These are phyloP conservation scores for Aspergillus steynii DNA, from an alignment of 495 filamentous ascomycete species.

Conservation along the genomic window DNA sequence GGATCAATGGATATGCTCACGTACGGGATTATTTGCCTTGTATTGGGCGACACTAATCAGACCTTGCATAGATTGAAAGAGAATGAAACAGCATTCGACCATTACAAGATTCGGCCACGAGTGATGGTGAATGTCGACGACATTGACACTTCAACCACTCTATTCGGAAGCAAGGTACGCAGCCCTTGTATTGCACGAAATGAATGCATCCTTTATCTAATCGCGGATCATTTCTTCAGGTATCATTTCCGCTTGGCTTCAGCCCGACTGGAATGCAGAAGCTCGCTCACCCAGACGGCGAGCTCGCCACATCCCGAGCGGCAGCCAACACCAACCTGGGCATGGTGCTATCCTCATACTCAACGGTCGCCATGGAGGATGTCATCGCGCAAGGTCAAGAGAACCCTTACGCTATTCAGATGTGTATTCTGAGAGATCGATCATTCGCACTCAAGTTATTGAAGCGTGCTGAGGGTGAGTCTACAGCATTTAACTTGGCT, in stretches of 20 bases:
- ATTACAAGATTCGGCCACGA: constrained; percentile 49
- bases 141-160: constrained; percentile 39
- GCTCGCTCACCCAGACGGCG: constrained; percentile 75
- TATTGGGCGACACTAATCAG: neutral
- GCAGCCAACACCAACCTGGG: constrained; percentile 67
- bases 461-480: constrained; percentile 2
- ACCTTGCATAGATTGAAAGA: constrained; percentile 27
- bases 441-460: constrained; percentile 79
- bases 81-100: constrained; percentile 42
- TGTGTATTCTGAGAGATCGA: constrained; percentile 88
- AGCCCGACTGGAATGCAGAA: constrained; percentile 84
- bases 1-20: constrained; percentile 4
- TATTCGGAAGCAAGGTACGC: constrained; percentile 45
- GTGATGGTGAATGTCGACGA: constrained; percentile 48
- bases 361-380: constrained; percentile 48
- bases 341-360: constrained; percentile 32
- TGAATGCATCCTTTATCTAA: neutral
- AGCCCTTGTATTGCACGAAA: neutral
- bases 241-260: constrained; percentile 75
- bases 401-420: constrained; percentile 55
- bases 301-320: constrained; percentile 71
- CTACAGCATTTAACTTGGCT: neutral
- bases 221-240: constrained; percentile 10
- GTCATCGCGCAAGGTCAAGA: constrained; percentile 34
- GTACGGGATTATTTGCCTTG: neutral